A percentile compares a stretch with the other conserved stretches of the same genome.
These are phyloP conservation scores for Ceratobasidium sp. DNA, from an alignment of 1,284 basidiomycete genomes.

Conservation along the genomic window DNA sequence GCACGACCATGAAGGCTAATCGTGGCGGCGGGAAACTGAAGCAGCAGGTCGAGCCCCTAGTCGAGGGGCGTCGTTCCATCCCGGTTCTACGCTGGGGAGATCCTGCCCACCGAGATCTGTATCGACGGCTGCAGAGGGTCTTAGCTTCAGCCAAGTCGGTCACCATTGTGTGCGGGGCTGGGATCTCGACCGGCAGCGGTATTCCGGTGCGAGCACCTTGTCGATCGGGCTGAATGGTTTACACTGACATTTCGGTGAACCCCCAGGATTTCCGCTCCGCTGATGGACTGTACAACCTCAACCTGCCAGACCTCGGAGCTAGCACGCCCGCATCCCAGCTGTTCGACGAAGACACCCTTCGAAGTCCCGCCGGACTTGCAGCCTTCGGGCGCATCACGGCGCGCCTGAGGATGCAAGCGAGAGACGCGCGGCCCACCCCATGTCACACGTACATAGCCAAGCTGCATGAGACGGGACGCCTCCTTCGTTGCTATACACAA, in stretches of 20 bases:
- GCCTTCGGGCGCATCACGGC: not conserved
- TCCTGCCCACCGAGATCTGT: not conserved
- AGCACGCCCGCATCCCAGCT: not conserved
- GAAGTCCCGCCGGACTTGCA: not conserved
- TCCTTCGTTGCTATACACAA: conserved; percentile 11
- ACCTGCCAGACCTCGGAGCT: not conserved
- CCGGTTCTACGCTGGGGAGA: not conserved
- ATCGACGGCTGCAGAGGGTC: not conserved
- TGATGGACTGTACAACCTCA: not conserved
- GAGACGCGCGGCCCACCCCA: not conserved
- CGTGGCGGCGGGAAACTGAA: not conserved
- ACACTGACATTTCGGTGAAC: not conserved
- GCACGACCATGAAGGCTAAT: too few relatives aligned
- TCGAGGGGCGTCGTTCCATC: not conserved
- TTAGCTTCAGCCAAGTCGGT: not conserved
- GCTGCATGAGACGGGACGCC: not conserved
- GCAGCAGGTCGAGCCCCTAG: not conserved
- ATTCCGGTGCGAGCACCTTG: conserved; percentile 2
- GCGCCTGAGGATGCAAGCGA: not conserved
- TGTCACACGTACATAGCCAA: conserved; percentile 2
- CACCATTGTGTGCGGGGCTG: conserved; percentile 6
- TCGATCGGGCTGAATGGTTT: not conserved
- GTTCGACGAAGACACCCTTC: not conserved
- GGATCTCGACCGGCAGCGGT: conserved; percentile 9
- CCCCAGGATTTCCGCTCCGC: conserved; percentile 27